Evolutionary conservation across 768 basidiomycete species (phyloP).

Genomic region (Rhizopogon rudus): DNA sequence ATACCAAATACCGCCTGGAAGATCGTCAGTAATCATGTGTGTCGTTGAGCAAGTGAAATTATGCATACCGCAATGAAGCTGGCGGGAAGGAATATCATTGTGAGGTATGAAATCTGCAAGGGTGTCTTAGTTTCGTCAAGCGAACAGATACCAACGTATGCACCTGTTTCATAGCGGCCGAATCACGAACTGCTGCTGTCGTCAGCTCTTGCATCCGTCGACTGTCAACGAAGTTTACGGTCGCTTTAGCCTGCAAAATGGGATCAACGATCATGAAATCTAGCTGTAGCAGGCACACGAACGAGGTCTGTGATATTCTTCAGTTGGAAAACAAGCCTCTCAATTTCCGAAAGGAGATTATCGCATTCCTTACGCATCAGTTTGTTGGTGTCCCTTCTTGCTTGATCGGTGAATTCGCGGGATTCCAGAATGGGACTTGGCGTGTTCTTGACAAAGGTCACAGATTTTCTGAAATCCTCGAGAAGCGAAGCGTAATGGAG

Average conservation of each 20-base stretch:
- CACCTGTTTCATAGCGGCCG: constrained; percentile 32
- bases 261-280: neutral
- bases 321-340: constrained; percentile 28
- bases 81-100: constrained; percentile 48
- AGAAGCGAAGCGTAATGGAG: constrained; percentile 45
- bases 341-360: constrained; percentile 37
- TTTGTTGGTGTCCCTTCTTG: constrained; percentile 4
- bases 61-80: constrained; percentile 24
- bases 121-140: neutral
- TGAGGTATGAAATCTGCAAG: neutral
- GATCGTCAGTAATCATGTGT: no score
- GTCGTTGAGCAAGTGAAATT: no score
- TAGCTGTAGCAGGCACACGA: constrained; percentile 16
- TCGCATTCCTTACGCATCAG: constrained; percentile 14
- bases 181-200: constrained; percentile 36
- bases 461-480: constrained; percentile 42
- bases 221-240: constrained; percentile 54
- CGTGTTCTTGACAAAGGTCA: constrained; percentile 38
- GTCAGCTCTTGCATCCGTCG: constrained; percentile 49
- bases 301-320: constrained; percentile 27
- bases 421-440: constrained; percentile 38
- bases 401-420: no score
- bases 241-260: constrained; percentile 46
- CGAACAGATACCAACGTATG: constrained; percentile 1
- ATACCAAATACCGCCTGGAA: constrained; percentile 16